phyloP scores from a whole-genome alignment of 2,329 filamentous ascomycete genomes.

The Clonostachys chloroleuca region DNA sequence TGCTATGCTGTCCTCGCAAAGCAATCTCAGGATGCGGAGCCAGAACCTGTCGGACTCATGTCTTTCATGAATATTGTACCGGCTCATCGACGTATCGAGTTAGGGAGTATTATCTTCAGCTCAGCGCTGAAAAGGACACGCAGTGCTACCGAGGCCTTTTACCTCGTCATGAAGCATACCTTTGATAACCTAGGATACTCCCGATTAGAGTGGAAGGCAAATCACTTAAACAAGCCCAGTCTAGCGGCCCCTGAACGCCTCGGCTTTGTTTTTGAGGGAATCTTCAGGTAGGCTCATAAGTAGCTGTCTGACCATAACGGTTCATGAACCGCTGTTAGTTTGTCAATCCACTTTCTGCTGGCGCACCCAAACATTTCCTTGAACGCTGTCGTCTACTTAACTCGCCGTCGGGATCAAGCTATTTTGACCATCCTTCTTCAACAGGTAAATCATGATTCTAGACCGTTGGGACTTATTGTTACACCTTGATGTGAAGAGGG shows the following conservation, averaged over 20 bases:
- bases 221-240: conserved; percentile 50
- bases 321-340: too few relatives aligned
- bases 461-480: too few relatives aligned
- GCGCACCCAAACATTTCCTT: too few relatives aligned
- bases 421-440: too few relatives aligned
- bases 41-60: conserved; percentile 33
- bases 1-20: conserved; percentile 37
- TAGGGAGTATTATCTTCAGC: conserved; percentile 51
- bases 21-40: conserved; percentile 14
- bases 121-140: conserved; percentile 45
- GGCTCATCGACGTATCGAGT: conserved; percentile 45
- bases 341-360: too few relatives aligned
- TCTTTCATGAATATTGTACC: conserved; percentile 42
- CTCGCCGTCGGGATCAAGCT: too few relatives aligned
- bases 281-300: conserved; percentile 36
- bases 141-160: conserved; percentile 53
- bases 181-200: conserved; percentile 49
- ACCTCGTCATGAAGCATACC: conserved; percentile 46
- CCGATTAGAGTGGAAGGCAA: conserved; percentile 62
- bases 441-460: too few relatives aligned
- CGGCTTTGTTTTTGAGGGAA: conserved; percentile 56
- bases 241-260: conserved; percentile 48
- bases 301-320: too few relatives aligned
- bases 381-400: too few relatives aligned
- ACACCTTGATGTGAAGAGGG: too few relatives aligned